Conservation (phyloP, 179 eudicot species). For the Sideroxylon spinosum region DNA sequence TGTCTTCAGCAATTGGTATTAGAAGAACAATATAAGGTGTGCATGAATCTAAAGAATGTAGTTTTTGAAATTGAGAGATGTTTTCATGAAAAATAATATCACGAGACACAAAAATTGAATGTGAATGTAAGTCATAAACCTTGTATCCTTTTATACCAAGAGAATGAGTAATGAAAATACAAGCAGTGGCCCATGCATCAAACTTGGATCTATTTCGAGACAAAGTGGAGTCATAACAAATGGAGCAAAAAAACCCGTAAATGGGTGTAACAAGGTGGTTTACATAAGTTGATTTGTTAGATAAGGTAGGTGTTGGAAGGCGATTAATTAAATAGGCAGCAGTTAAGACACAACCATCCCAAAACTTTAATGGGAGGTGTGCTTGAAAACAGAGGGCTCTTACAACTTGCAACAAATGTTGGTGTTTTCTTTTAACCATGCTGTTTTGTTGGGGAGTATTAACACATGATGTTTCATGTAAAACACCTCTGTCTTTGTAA, state of each 20-base stretch:
- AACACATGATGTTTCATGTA: too few species aligned
- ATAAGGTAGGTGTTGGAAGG: too few species aligned
- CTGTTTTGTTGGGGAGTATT: too few species aligned
- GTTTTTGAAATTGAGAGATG: not conserved
- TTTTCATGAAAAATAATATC: slow-evolving; percentile 16
- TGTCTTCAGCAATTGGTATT: too few species aligned
- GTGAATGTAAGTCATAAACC: not conserved
- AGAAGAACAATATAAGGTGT: not conserved
- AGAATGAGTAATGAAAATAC: slow-evolving; percentile 1
- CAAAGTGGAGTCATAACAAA: not conserved
- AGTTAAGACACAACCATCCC: too few species aligned
- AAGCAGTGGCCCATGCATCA: not conserved
- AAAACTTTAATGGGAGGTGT: too few species aligned
- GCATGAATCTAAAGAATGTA: not conserved
- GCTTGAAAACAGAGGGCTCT: too few species aligned
- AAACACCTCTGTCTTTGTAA: too few species aligned
- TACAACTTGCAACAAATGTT: too few species aligned
- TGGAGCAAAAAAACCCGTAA: slow-evolving; percentile 16
- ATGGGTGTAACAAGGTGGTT: slow-evolving; percentile 3
- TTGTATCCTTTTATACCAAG: slow-evolving; percentile 10
- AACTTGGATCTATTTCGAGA: not conserved
- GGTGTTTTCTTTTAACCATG: too few species aligned
- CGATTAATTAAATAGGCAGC: too few species aligned
- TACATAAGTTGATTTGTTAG: too few species aligned
- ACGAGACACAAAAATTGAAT: not conserved